Evolutionary conservation across 257 asterid species (phyloP).

Genomic region (Leptodermis oblonga): DNA sequence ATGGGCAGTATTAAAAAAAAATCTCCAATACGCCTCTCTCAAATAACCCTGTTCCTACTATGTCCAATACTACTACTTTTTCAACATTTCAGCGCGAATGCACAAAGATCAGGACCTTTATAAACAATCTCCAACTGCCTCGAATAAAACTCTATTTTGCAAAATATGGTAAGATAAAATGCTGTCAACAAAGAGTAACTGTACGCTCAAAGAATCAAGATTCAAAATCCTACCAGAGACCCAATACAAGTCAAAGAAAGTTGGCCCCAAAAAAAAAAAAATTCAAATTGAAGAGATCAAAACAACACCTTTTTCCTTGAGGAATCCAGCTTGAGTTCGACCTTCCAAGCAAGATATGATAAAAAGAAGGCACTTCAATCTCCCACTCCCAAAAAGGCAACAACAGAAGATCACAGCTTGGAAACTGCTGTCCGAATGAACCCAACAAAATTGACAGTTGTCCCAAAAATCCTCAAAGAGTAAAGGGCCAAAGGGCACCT

Average conservation of each 20-base stretch:
- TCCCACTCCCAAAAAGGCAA: not conserved
- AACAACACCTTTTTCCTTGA: slow-evolving; percentile 8
- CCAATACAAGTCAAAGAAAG: not conserved
- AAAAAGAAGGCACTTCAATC: not conserved
- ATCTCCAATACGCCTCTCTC: too few relatives aligned
- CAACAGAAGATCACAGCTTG: slow-evolving; percentile 15
- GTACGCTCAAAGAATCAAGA: slow-evolving; percentile 3
- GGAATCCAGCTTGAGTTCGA: slow-evolving; percentile 16
- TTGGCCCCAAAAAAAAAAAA: not conserved
- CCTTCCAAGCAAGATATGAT: not conserved
- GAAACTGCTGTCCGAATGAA: not conserved
- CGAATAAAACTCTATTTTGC: not conserved
- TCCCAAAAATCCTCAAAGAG: slow-evolving; percentile 1
- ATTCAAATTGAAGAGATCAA: not conserved
- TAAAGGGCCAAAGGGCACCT: not conserved
- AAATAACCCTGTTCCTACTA: slow-evolving; percentile 5
- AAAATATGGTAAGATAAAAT: not conserved
- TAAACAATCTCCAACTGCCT: not conserved
- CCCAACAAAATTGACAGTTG: not conserved
- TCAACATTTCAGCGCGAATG: not conserved
- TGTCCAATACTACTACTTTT: not conserved
- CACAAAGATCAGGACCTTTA: not conserved
- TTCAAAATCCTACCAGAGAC: slow-evolving; percentile 12
- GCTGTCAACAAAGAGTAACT: slow-evolving; percentile 1
- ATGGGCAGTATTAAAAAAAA: not conserved